phyloP scores from a whole-genome alignment of 495 filamentous ascomycete genomes.

The Aspergillus avenaceus region DNA sequence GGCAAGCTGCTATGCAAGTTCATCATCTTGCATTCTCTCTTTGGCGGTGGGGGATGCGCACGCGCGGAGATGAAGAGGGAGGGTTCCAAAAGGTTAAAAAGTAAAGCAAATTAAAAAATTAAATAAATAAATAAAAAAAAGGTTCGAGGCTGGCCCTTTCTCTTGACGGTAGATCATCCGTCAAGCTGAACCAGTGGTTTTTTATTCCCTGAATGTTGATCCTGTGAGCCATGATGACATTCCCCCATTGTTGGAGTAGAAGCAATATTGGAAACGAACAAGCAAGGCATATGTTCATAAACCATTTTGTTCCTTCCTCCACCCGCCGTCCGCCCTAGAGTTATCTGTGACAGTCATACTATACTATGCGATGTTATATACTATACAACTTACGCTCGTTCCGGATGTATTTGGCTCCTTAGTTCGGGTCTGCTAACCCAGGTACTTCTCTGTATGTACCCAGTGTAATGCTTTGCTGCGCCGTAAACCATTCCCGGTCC shows the following conservation, averaged over 20 bases:
- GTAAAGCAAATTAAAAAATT: no score
- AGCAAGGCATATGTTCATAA: neutral
- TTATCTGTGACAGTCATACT: no score
- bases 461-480: neutral
- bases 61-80: neutral
- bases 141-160: slow-evolving; percentile 15
- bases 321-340: no score
- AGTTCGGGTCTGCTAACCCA: neutral
- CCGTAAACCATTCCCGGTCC: neutral
- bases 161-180: slow-evolving; percentile 17
- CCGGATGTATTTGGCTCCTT: neutral
- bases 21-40: slow-evolving; percentile 2
- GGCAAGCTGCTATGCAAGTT: slow-evolving; percentile 4
- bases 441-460: neutral
- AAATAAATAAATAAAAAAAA: slow-evolving; percentile 1
- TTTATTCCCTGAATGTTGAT: slow-evolving; percentile 6
- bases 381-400: neutral
- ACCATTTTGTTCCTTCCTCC: neutral
- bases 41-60: slow-evolving; percentile 1
- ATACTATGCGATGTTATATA: no score
- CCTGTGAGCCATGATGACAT: slow-evolving; percentile 9
- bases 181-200: slow-evolving; percentile 13
- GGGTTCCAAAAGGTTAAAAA: no score
- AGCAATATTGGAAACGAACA: neutral
- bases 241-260: neutral